Conservation (phyloP, 441 rosid species). For the Melianthus villosus region DNA sequence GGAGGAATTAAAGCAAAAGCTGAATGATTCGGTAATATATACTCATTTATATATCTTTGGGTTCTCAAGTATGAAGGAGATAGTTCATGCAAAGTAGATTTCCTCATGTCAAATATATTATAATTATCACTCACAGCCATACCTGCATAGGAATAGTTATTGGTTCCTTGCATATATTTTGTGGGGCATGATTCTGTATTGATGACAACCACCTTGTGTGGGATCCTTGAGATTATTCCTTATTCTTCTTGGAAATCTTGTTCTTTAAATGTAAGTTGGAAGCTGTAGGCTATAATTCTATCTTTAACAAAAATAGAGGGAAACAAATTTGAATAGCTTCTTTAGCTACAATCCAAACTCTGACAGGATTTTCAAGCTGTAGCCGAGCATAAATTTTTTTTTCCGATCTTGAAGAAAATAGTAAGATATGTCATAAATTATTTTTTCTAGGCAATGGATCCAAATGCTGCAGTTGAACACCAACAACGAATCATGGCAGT, state of each 20-base stretch:
- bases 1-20: conserved; percentile 11
- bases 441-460: conserved; percentile 19
- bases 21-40: conserved; percentile 9
- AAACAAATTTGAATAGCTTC: no score
- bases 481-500: conserved; percentile 22
- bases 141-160: not conserved
- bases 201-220: not conserved
- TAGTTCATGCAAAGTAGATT: not conserved
- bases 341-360: no score
- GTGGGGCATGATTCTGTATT: not conserved
- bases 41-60: not conserved
- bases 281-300: no score
- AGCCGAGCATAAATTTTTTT: not conserved
- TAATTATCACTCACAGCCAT: not conserved
- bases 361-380: not conserved
- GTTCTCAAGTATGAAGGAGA: not conserved
- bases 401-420: not conserved
- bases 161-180: not conserved
- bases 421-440: not conserved
- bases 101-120: not conserved
- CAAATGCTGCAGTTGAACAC: conserved; percentile 25
- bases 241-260: no score
- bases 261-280: no score
- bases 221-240: no score
- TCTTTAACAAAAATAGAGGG: no score